A percentile compares a stretch with the other conserved stretches of the same genome.
Evolutionary conservation across 441 rosid genomes (phyloP).

Genomic region (Populus hybrid): DNA sequence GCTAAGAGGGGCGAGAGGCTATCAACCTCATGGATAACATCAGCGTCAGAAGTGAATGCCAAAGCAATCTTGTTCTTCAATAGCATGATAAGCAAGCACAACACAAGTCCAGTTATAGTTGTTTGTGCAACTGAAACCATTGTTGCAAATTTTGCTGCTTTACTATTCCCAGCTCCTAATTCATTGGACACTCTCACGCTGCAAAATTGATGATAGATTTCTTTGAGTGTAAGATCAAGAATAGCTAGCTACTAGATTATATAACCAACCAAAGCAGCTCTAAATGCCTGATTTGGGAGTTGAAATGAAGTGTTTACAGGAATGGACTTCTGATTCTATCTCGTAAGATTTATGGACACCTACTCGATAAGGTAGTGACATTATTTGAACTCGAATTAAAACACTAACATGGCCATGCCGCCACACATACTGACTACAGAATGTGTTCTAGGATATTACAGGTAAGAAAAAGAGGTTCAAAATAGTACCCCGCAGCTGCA

Average conservation of each 20-base stretch:
- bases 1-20: constrained; percentile 47
- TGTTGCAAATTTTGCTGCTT: constrained; percentile 55
- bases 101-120: constrained; percentile 38
- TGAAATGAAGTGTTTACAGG: too few relatives aligned
- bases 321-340: too few relatives aligned
- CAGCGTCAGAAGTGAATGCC: constrained; percentile 47
- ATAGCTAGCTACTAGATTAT: too few relatives aligned
- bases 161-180: constrained; percentile 50
- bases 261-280: too few relatives aligned
- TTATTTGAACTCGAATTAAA: neutral
- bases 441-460: neutral
- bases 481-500: constrained; percentile 20
- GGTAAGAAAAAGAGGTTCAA: neutral
- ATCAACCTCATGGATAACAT: constrained; percentile 45
- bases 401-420: neutral
- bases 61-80: constrained; percentile 42
- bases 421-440: neutral
- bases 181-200: constrained; percentile 40
- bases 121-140: constrained; percentile 48
- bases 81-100: constrained; percentile 39
- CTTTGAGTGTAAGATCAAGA: too few relatives aligned
- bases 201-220: neutral
- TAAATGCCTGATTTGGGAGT: too few relatives aligned
- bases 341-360: too few relatives aligned
- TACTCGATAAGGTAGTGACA: too few relatives aligned